Evolutionary conservation across 352 stramenopile species (phyloP).

Genomic region (Globisporangium ultimum): DNA sequence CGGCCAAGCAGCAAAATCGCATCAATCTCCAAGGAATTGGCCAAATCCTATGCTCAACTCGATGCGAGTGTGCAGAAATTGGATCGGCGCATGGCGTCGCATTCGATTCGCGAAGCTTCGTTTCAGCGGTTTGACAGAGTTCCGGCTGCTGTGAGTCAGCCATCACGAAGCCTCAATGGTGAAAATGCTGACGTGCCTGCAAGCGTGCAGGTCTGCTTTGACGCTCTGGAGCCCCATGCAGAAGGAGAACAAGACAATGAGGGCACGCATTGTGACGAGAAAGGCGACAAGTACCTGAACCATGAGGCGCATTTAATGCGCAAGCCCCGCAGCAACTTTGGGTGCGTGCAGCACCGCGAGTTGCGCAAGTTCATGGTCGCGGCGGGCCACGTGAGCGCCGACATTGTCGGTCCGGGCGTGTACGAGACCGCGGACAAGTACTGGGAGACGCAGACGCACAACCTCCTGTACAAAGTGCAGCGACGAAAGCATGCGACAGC

Average conservation of each 20-base stretch:
- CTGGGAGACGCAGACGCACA: constrained; percentile 23
- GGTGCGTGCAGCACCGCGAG: constrained; percentile 32
- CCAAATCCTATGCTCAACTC: constrained; percentile 47
- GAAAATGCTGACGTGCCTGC: no score
- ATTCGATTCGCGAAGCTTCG: constrained; percentile 16
- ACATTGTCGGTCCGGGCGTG: constrained; percentile 28
- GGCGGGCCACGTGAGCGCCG: constrained; percentile 37
- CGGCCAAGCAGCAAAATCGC: constrained; percentile 22
- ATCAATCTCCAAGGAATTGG: constrained; percentile 47
- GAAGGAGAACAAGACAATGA: not conserved
- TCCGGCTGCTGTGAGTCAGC: no score
- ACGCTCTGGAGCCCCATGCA: no score
- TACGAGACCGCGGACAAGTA: constrained; percentile 21
- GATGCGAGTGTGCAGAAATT: constrained; percentile 31
- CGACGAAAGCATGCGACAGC: constrained; percentile 4
- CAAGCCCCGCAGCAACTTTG: constrained; percentile 24
- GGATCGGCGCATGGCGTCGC: constrained; percentile 30
- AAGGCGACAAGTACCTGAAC: constrained; percentile 6
- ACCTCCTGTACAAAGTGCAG: constrained; percentile 36
- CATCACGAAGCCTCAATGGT: no score
- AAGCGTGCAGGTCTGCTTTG: no score
- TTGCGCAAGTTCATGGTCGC: constrained; percentile 43
- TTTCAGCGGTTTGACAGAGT: constrained; percentile 37
- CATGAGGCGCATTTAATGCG: constrained; percentile 4
- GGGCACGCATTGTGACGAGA: not conserved